Percentiles rank a stretch among this genome's conserved stretches.
phyloP scores from a whole-genome alignment of 1,139 yeast species.

The Kodamaea derodonti region DNA sequence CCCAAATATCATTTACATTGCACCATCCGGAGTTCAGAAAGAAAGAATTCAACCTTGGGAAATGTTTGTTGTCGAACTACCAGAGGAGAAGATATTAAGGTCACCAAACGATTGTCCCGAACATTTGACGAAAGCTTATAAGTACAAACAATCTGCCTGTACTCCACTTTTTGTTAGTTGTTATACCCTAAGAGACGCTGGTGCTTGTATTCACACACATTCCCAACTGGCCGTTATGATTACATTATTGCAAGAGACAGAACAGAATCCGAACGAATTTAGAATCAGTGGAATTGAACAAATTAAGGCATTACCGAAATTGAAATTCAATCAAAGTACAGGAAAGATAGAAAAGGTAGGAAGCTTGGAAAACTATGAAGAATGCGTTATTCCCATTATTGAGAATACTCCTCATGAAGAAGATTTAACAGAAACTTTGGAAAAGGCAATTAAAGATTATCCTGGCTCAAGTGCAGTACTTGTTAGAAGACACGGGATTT shows the following conservation, averaged over 20 bases:
- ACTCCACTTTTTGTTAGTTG: slow-evolving; percentile 85
- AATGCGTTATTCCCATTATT: slow-evolving; percentile 79
- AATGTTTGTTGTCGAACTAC: slow-evolving; percentile 70
- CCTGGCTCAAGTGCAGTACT: slow-evolving; percentile 83
- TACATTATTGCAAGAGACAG: slow-evolving; percentile 53
- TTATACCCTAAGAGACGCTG: slow-evolving; percentile 69
- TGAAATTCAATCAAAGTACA: slow-evolving; percentile 25
- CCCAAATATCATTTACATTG: slow-evolving; percentile 60
- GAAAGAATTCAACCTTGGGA: slow-evolving; percentile 81
- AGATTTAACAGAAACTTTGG: slow-evolving; percentile 67
- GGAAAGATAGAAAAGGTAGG: slow-evolving; percentile 60
- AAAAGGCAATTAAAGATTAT: slow-evolving; percentile 58
- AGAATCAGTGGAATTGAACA: slow-evolving; percentile 81
- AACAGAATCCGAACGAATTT: slow-evolving; percentile 53
- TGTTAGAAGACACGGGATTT: slow-evolving; percentile 91
- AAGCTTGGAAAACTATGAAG: slow-evolving; percentile 68
- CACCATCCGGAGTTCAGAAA: slow-evolving; percentile 95
- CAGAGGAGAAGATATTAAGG: slow-evolving; percentile 52
- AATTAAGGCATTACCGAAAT: slow-evolving; percentile 80
- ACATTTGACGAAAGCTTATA: slow-evolving; percentile 38
- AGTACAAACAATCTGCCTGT: slow-evolving; percentile 85
- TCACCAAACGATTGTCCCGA: slow-evolving; percentile 49
- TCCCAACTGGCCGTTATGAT: slow-evolving; percentile 85
- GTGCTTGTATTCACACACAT: slow-evolving; percentile 94
- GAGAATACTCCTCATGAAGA: slow-evolving; percentile 90